phyloP scores from a whole-genome alignment of 1,284 basidiomycete species.

The Cystobasidium sp. region DNA sequence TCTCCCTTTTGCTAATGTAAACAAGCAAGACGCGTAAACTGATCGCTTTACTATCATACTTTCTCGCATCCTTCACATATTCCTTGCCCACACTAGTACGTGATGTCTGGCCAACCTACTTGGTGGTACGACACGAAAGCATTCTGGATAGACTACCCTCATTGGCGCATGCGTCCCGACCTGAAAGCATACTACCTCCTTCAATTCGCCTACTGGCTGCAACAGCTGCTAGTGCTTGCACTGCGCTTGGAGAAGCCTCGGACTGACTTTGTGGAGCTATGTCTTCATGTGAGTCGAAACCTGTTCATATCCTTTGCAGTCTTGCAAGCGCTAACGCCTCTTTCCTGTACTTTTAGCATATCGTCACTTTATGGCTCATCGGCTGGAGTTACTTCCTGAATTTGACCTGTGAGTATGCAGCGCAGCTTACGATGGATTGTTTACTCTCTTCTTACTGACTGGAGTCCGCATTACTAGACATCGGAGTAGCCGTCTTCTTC shows the following conservation, averaged over 20 bases:
- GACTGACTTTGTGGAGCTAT: slow-evolving; percentile 85
- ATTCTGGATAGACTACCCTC: slow-evolving; percentile 86
- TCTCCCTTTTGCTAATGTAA: too few relatives aligned
- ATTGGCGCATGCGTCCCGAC: slow-evolving; percentile 80
- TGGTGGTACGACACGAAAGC: slow-evolving; percentile 85
- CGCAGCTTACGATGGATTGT: background rate
- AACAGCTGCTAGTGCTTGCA: slow-evolving; percentile 86
- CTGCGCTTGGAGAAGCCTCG: slow-evolving; percentile 88
- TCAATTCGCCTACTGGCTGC: slow-evolving; percentile 80
- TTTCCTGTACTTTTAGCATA: slow-evolving; percentile 68
- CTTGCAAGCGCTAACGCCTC: background rate
- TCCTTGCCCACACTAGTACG: slow-evolving; percentile 60
- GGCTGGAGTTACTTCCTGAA: slow-evolving; percentile 89
- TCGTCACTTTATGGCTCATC: slow-evolving; percentile 94
- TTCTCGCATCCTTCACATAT: too few relatives aligned
- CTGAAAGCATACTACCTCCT: slow-evolving; percentile 90
- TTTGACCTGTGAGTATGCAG: slow-evolving; percentile 55
- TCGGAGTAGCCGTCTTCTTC: slow-evolving; percentile 40
- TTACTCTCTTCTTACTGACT: background rate
- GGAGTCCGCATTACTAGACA: slow-evolving; percentile 17
- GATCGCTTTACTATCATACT: too few relatives aligned
- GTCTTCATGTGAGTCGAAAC: slow-evolving; percentile 62
- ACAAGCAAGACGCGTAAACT: background rate
- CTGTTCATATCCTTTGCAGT: background rate
- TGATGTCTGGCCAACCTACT: slow-evolving; percentile 84